Conservation (phyloP, 2,329 filamentous ascomycete species). For the Pseudogymnoascus sp. region DNA sequence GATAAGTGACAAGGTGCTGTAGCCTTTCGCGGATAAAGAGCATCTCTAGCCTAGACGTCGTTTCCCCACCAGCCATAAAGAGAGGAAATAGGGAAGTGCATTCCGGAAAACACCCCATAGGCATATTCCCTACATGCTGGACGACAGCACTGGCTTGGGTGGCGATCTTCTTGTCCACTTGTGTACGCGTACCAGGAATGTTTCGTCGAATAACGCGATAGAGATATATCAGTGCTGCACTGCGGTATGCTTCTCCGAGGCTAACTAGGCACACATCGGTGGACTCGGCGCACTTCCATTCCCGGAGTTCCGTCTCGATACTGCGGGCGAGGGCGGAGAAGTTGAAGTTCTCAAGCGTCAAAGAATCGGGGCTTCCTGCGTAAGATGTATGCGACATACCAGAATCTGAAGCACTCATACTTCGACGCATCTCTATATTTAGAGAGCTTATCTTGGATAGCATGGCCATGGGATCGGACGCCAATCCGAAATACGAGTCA, state of each 20-base stretch:
- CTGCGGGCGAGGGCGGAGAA: background rate
- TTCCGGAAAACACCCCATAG: conserved; percentile 8
- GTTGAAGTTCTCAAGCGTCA: background rate
- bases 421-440: background rate
- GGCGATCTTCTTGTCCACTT: background rate
- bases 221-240: conserved; percentile 12
- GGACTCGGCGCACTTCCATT: conserved; percentile 10
- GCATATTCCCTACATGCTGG: background rate
- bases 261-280: conserved; percentile 5
- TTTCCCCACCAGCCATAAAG: conserved; percentile 14
- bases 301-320: conserved; percentile 6
- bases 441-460: conserved; percentile 32
- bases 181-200: background rate
- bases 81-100: conserved; percentile 11
- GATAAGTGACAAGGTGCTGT: background rate
- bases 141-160: background rate
- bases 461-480: conserved; percentile 18
- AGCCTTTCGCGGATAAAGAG: conserved; percentile 8
- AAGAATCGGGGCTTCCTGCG: background rate
- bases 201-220: conserved; percentile 6
- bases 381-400: background rate
- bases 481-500: conserved; percentile 16
- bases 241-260: conserved; percentile 12
- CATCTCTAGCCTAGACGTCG: conserved; percentile 5
- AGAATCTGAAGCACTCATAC: background rate